Evolutionary conservation across 306 rosid species (phyloP).

Genomic region (Pterocarpus macrocarpus): DNA sequence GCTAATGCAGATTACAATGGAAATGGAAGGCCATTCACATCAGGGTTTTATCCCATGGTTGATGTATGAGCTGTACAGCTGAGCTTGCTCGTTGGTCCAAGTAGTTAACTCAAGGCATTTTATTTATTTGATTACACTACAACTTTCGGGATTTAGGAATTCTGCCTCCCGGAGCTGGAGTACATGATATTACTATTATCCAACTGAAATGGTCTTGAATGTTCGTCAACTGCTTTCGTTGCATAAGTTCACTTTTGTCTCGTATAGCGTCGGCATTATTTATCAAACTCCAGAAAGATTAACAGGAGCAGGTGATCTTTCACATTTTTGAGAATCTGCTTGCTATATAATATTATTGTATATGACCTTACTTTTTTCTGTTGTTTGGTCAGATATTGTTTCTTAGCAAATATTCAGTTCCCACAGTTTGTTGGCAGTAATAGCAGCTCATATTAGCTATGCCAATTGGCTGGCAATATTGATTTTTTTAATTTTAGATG

Average conservation of each 20-base stretch:
- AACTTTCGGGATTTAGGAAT: slow-evolving; percentile 55
- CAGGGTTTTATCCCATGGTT: slow-evolving; percentile 66
- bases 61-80: slow-evolving; percentile 52
- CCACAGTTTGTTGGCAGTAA: not conserved
- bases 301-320: slow-evolving; percentile 36
- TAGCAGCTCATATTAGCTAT: slow-evolving; percentile 8
- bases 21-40: slow-evolving; percentile 58
- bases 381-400: slow-evolving; percentile 10
- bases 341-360: slow-evolving; percentile 37
- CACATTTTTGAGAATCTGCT: slow-evolving; percentile 46
- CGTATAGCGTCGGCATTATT: slow-evolving; percentile 44
- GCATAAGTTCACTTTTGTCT: slow-evolving; percentile 38
- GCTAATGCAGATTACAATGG: slow-evolving; percentile 84
- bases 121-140: slow-evolving; percentile 70
- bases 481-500: not conserved
- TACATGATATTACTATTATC: slow-evolving; percentile 47
- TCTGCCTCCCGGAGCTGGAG: slow-evolving; percentile 53
- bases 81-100: slow-evolving; percentile 33
- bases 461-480: slow-evolving; percentile 15
- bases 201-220: slow-evolving; percentile 46
- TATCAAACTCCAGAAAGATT: slow-evolving; percentile 50
- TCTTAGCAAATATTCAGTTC: slow-evolving; percentile 18
- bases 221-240: slow-evolving; percentile 41
- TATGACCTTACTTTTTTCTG: slow-evolving; percentile 33
- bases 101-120: slow-evolving; percentile 51